Percentiles rank a stretch among this genome's conserved stretches.
These are phyloP conservation scores for Kalmusia sp. DNA, from an alignment of 2,329 filamentous ascomycete species.

Conservation along the genomic window DNA sequence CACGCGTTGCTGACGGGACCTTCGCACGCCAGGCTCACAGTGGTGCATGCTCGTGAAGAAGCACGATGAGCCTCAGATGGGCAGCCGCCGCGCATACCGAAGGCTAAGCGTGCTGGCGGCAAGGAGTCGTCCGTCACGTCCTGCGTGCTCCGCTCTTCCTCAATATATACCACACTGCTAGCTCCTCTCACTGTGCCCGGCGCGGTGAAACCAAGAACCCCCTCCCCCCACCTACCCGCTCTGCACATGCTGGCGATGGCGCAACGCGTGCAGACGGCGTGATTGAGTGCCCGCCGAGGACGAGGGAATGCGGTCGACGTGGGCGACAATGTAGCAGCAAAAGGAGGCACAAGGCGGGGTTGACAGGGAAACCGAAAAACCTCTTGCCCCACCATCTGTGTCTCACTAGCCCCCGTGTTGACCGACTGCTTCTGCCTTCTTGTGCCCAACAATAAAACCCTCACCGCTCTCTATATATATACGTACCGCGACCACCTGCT, in stretches of 20 bases:
- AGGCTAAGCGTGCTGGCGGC: conserved; percentile 12
- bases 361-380: conserved; percentile 12
- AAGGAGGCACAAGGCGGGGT: conserved; percentile 19
- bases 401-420: conserved; percentile 12
- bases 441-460: conserved; percentile 21
- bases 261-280: background rate
- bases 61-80: conserved; percentile 4
- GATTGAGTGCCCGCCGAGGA: background rate
- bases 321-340: background rate
- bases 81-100: conserved; percentile 9
- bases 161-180: background rate
- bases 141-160: background rate
- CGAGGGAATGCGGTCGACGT: background rate
- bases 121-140: conserved; percentile 12
- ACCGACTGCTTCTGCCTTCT: conserved; percentile 5
- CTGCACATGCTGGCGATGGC: background rate
- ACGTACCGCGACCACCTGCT: background rate
- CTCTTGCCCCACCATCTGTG: conserved; percentile 20
- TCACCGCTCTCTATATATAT: conserved; percentile 16
- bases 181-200: background rate
- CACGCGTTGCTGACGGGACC: too few relatives aligned
- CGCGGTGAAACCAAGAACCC: background rate
- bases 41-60: background rate
- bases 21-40: background rate
- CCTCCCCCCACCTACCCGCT: conserved; percentile 23